Evolutionary conservation across 23 red algal genomes (phyloP), one percentile per base, ranked within the genome.

Genomic region (Gracilaria gracilis): DNA sequence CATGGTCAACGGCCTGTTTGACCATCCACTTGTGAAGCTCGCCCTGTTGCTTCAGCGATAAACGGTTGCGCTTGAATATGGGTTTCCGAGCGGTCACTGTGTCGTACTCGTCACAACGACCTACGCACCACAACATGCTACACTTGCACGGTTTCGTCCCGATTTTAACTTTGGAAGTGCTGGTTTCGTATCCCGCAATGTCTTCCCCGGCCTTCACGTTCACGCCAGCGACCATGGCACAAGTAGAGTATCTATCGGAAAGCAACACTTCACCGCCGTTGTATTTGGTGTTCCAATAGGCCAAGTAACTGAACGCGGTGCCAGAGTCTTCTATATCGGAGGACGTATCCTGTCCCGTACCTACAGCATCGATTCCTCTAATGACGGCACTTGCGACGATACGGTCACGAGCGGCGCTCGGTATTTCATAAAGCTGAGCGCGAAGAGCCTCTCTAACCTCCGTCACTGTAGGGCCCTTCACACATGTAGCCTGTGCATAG

Each of bases 211-310:
- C 37, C 32, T 57, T 53, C 4, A 84, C 42, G 19, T 49, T 38
- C 11, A 67, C 54, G 9, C 57, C 81, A 2, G 81, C 57, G 0
- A 16, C 61, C 81, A 84, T 84, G 57, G 67, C 23, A 34, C 81
- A 84, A 1, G 81, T 49, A 24, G 55, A 84, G 46, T 84, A 84
- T 28, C 57, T 67, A 28, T 35, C 29, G 25, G 81, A 50, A 9
- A 67, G 34, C 46, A 84, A 46, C 2, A 48, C 57, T 7, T 62
- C 4, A 29, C 33, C 44, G 55, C 48, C 81, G 28, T 64, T 64
- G 62, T 67, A 84, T 13, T 57, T 50, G 9, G 81, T 84, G 54
- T 64, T 84, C 81, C 81, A 84, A 61, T 66, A 84, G 0, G 61
- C 81, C 23, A 84, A 14, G 23, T 66, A 84, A 14, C 55, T 64